Base-by-base conservation (phyloP, 768 basidiomycete species). In the Lenzites betulinus region DNA sequence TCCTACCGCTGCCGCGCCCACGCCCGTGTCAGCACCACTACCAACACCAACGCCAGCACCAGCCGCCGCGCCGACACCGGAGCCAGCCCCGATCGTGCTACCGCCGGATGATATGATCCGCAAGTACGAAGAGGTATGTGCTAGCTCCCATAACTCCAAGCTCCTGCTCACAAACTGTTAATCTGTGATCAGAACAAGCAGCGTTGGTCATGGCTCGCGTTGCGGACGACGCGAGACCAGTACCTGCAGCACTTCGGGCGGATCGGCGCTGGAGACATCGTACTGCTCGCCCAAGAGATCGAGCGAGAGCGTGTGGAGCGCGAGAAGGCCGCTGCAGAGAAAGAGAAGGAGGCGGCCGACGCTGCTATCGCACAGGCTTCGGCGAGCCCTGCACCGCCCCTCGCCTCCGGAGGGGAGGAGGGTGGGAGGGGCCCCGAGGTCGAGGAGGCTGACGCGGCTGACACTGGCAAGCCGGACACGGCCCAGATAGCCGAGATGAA, bases 191-290 rank as follows among this genome's bases (percentile, higher is more conserved):
- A 93, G 92, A 87, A 85, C 73, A 90, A 92, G 66, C 82, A 87
- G 62, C 83, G 89, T 3, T 84, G 86, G 80, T 77, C 90, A 6
- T 95, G 93, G 92, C 80, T 93, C 18, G 89, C 88, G 8, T 80
- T 94, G 59, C 88, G 92, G 20, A 81, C 84, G 42, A 85, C 89
- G 54, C 87, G 92, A 38, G 86, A 90, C 64, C 81, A 81, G 59
- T 77, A 93, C 71, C 71, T 93, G 41, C 83, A 87, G 62, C 85
- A 91, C 65, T 93, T 94, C 64, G 82, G 86, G n/a, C 88, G 85
- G 76, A 92, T 93, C 61, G 90, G 89, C 18, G 85, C 85, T 7
- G 91, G 90, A 8, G 90, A 93, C 62, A 76, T 95, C 61, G 47
- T 68, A 7, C 58, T 63, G 33, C 69, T 75, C 33, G 70, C 67